Evolutionary conservation across 1,139 yeast species (phyloP), one percentile per base, ranked within the genome.

Genomic region (Blastobotrys petasosporus): DNA sequence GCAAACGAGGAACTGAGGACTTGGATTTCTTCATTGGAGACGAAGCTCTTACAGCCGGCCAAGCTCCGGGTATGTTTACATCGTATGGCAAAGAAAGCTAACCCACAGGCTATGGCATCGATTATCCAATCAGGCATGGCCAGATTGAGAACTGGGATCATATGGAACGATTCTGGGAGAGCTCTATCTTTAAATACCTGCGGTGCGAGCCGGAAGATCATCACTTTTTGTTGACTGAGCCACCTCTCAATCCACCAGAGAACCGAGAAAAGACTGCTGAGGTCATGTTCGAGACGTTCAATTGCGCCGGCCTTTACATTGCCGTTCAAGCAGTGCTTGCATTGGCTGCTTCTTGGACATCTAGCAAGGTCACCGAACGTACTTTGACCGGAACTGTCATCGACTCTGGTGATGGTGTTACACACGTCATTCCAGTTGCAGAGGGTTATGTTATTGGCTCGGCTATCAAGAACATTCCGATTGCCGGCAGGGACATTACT

Each of bases 111-210:
- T 94, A 92, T 66, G 85, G 92, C 38, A 73, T 94, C 52, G 79
- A 80, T 53, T 92, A 92, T 61, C 99, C 99, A 13, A 87, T 92
- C 54, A 84, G 86, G 65, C 98, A 92, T 62, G 99, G 99, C 17
- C 98, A 92, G 70, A 83, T 92, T 54, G 98, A 92, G 66, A 88
- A 92, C 65, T 92, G 99, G 99, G 98, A 94, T 69, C 97, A 92
- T 64, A 92, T 92, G 99, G 99, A 92, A 67, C 76, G 98, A 63
- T 90, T 88, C 67, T 92, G 99, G 99, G 97, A 92, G 64, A 85
- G 85, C 61, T 86, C 96, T 38, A 90, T 92, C 61, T 92, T 92
- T 73, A 90, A 92, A 69, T 92, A 92, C 65, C 76, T 92, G 60
- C 80, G 97, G 67, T 88, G 97, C 65, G 98, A 92, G 67, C 99